phyloP scores from a whole-genome alignment of 805 yeast species.

The Kodamaea hsintzibuensis region DNA sequence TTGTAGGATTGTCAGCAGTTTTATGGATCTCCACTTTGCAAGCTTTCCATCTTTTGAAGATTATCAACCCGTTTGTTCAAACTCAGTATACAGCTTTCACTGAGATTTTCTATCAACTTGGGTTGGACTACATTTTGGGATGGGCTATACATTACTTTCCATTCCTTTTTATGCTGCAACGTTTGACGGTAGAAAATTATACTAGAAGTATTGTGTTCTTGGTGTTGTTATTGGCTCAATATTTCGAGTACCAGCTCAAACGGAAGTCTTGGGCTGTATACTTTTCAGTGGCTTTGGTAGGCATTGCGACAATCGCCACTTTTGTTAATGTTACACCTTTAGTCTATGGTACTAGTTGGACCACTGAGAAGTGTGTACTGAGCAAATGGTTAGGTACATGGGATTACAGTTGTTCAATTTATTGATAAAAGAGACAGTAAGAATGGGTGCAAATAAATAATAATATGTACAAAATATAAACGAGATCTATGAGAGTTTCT shows the following conservation, averaged over 20 bases:
- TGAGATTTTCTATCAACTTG: constrained; percentile 19
- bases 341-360: constrained; percentile 51
- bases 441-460: not conserved
- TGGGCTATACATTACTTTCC: constrained; percentile 63
- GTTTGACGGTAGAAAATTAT: constrained; percentile 18
- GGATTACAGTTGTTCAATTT: constrained; percentile 42
- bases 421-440: not conserved
- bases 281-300: constrained; percentile 19
- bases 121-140: constrained; percentile 49
- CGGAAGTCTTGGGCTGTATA: constrained; percentile 19
- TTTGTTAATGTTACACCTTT: constrained; percentile 39
- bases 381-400: constrained; percentile 39
- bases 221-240: constrained; percentile 45
- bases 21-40: constrained; percentile 24
- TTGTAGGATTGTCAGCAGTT: constrained; percentile 40
- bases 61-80: constrained; percentile 32
- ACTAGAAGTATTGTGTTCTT: constrained; percentile 45
- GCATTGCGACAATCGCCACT: constrained; percentile 22
- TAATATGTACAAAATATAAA: not conserved
- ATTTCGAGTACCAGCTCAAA: constrained; percentile 33
- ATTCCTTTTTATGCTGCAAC: constrained; percentile 43
- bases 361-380: constrained; percentile 35
- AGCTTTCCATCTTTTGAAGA: constrained; percentile 20
- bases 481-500: not conserved
- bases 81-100: constrained; percentile 15